A percentile compares a stretch with the other conserved stretches of the same genome.
Conservation (phyloP, 2,329 filamentous ascomycete genomes). For the Nemania abortiva region DNA sequence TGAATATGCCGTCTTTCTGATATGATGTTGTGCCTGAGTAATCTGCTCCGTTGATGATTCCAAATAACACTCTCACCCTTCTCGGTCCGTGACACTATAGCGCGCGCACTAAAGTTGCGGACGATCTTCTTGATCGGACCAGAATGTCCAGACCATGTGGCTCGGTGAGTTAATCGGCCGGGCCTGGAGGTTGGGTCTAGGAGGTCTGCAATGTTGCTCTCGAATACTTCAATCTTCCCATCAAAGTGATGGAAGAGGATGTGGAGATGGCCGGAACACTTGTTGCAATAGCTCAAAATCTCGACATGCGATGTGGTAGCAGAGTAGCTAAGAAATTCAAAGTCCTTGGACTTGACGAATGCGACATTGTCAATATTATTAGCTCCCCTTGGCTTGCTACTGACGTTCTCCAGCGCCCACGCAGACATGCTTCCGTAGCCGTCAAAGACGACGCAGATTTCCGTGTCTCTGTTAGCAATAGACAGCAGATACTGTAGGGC, state of each 20-base stretch:
- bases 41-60: slow-evolving; percentile 72
- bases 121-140: slow-evolving; percentile 86
- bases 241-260: slow-evolving; percentile 87
- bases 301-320: slow-evolving; percentile 66
- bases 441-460: slow-evolving; percentile 89
- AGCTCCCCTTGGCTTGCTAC: slow-evolving; percentile 73
- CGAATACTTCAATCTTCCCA: slow-evolving; percentile 84
- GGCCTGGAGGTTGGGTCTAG: slow-evolving; percentile 78
- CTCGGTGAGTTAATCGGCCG: slow-evolving; percentile 70
- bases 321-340: slow-evolving; percentile 59
- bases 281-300: slow-evolving; percentile 79
- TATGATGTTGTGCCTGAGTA: slow-evolving; percentile 77
- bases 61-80: slow-evolving; percentile 86
- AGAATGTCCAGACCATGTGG: slow-evolving; percentile 87
- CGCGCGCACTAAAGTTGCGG: slow-evolving; percentile 82
- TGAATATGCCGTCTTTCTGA: slow-evolving; percentile 78
- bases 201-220: slow-evolving; percentile 80
- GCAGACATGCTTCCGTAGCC: slow-evolving; percentile 88
- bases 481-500: slow-evolving; percentile 87
- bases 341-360: slow-evolving; percentile 73
- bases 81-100: slow-evolving; percentile 83
- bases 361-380: slow-evolving; percentile 87
- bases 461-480: slow-evolving; percentile 84
- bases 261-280: slow-evolving; percentile 72
- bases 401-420: slow-evolving; percentile 91